Percentiles rank a stretch among this genome's conserved stretches.
phyloP scores from a whole-genome alignment of 768 basidiomycete genomes.

The Fomitopsis pulvina region DNA sequence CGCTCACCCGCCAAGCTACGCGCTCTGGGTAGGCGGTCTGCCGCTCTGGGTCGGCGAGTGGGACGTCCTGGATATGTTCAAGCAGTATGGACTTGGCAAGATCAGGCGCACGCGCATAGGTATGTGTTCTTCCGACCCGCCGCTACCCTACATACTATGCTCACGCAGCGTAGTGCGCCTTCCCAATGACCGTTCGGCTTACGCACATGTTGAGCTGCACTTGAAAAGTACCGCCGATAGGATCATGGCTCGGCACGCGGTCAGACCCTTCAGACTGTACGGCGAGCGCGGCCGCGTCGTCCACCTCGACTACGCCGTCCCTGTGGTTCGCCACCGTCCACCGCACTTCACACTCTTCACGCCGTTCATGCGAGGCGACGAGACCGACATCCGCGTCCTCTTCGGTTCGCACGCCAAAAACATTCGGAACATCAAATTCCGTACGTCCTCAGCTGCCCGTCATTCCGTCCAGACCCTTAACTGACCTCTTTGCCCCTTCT shows the following conservation, averaged over 20 bases:
- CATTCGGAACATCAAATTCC: background rate
- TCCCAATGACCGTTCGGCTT: background rate
- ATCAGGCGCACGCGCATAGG: background rate
- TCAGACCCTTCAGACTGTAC: background rate
- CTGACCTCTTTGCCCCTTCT: background rate
- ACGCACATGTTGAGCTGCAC: constrained; percentile 1
- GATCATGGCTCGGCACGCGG: background rate
- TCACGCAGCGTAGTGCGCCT: background rate
- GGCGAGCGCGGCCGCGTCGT: background rate
- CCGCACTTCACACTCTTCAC: constrained; percentile 1
- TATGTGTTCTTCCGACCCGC: background rate
- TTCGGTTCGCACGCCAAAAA: background rate
- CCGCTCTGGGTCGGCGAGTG: background rate
- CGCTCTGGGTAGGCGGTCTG: constrained; percentile 3
- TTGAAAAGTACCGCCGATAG: background rate
- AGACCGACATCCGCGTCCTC: background rate
- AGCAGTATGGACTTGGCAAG: background rate
- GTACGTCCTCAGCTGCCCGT: background rate
- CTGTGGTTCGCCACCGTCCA: background rate
- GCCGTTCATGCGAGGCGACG: background rate
- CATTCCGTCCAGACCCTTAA: background rate
- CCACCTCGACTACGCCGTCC: background rate
- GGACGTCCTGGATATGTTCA: background rate
- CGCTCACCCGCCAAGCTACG: background rate
- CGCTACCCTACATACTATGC: background rate